Conservation (phyloP, 2,329 filamentous ascomycete genomes). For the Exophiala oligosperma region DNA sequence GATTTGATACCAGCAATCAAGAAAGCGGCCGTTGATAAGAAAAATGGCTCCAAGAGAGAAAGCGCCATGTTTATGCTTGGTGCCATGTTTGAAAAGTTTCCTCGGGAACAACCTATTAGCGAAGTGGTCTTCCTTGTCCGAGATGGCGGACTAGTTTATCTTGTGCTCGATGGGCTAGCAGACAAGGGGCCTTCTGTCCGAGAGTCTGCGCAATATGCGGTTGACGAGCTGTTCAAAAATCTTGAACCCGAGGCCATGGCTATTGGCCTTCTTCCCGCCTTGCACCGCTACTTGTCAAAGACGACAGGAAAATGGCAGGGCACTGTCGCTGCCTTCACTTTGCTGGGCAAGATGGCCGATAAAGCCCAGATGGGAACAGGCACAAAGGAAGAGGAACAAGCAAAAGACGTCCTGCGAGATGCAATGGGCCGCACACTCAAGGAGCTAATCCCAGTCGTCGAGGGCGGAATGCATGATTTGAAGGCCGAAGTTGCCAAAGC, state of each 20-base stretch:
- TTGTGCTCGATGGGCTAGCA: constrained; percentile 79
- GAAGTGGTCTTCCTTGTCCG: constrained; percentile 82
- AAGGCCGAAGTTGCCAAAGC: constrained; percentile 84
- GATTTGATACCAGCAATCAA: constrained; percentile 63
- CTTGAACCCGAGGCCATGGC: constrained; percentile 81
- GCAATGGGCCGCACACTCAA: constrained; percentile 87
- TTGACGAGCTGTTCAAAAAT: constrained; percentile 81
- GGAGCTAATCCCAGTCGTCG: constrained; percentile 84
- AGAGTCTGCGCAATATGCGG: constrained; percentile 89
- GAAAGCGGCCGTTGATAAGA: constrained; percentile 89
- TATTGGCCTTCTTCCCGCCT: constrained; percentile 73
- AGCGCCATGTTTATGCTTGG: constrained; percentile 93
- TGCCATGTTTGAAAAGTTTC: constrained; percentile 88
- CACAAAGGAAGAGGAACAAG: constrained; percentile 77
- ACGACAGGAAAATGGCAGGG: constrained; percentile 96
- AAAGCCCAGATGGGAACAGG: constrained; percentile 86
- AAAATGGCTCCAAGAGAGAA: constrained; percentile 80
- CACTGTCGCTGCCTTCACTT: constrained; percentile 77
- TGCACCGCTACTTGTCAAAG: constrained; percentile 75
- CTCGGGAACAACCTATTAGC: constrained; percentile 71
- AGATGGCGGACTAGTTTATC: constrained; percentile 69
- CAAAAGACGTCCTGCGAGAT: constrained; percentile 87
- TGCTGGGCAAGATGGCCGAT: constrained; percentile 91
- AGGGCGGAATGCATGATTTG: constrained; percentile 93
- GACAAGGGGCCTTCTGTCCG: constrained; percentile 89